phyloP scores from a whole-genome alignment of 1,284 basidiomycete genomes.

The Ceratobasidium papillatum region DNA sequence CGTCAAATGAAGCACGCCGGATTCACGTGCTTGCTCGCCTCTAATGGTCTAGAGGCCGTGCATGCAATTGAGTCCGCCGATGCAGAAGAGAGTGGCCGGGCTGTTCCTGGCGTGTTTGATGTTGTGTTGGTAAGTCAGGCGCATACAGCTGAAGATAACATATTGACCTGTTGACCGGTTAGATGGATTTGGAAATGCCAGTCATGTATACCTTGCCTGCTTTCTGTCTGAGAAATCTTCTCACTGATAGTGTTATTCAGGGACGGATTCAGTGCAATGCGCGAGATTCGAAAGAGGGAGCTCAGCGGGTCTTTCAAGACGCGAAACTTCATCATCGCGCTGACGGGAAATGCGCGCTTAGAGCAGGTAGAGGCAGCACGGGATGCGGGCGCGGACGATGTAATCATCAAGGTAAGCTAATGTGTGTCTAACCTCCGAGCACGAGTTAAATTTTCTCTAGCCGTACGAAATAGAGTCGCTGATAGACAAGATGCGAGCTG shows the following conservation, averaged over 20 bases:
- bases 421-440: neutral
- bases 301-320: too few species aligned
- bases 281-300: too few species aligned
- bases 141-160: neutral
- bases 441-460: neutral
- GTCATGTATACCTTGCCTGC: slow-evolving; percentile 45
- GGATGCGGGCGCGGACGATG: too few species aligned
- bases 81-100: neutral
- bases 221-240: neutral
- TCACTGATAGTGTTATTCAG: neutral
- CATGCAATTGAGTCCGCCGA: slow-evolving; percentile 43
- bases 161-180: neutral
- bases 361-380: too few species aligned
- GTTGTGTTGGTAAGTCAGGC: slow-evolving; percentile 48
- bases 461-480: slow-evolving; percentile 30
- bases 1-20: slow-evolving; percentile 48
- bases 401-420: slow-evolving; percentile 25
- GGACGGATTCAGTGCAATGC: slow-evolving; percentile 49
- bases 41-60: slow-evolving; percentile 48
- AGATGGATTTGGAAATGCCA: slow-evolving; percentile 51
- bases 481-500: slow-evolving; percentile 28
- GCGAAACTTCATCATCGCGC: too few species aligned
- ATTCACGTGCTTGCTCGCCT: slow-evolving; percentile 46
- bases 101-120: slow-evolving; percentile 45
- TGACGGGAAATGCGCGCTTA: too few species aligned